Evolutionary conservation across 768 basidiomycete genomes (phyloP), one percentile per base, ranked within the genome.

Genomic region (Lactarius vividus): DNA sequence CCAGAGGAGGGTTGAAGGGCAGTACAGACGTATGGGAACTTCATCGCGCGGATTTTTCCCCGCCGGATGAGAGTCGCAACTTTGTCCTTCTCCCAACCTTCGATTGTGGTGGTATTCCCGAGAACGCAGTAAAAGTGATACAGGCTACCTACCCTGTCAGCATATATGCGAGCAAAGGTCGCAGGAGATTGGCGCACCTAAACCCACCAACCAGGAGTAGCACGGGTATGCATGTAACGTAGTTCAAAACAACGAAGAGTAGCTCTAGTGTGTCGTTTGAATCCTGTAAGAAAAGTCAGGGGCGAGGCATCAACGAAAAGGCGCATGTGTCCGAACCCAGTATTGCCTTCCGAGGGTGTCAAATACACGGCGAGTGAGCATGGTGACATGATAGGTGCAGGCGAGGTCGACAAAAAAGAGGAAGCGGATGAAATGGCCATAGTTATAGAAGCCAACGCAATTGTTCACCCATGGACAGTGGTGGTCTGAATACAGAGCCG

Each of bases 61-160:
- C 89, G 80, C 23, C 90, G 85, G 59, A 92, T 86, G 71, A 99
- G 82, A 0, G 86, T 90, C 5, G 94, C 89, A 1, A 87, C 94
- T 76, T 91, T 96, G 73, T 98, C 95, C 77, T 98, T 98, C 76
- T 99, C 97, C 92, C 93, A 96, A 0, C 91, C 87, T 78, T 99
- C 97, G 58, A 99, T 98, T 0, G 97, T 98, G 0, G 96, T 99
- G 2, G 88, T 86, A 75, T 99, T 99, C 11, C 82, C 83, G 7
- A 83, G 71, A 31, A 98, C 75, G 58, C 84, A 81, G 72, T 88
- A 90, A 68, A 96, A 85, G 70, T 98, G 97, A 73, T 95, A 98
- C 26, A 98, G 63, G 61, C 94, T 94, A 70, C 9, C 18, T 55
- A 46, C 59, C 16, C n/a, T 37, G 39, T 76, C 39, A 77, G 63